A percentile compares a stretch with the other conserved stretches of the same genome.
phyloP scores from a whole-genome alignment of 352 stramenopile genomes.

The Phytopythium sindhum region DNA sequence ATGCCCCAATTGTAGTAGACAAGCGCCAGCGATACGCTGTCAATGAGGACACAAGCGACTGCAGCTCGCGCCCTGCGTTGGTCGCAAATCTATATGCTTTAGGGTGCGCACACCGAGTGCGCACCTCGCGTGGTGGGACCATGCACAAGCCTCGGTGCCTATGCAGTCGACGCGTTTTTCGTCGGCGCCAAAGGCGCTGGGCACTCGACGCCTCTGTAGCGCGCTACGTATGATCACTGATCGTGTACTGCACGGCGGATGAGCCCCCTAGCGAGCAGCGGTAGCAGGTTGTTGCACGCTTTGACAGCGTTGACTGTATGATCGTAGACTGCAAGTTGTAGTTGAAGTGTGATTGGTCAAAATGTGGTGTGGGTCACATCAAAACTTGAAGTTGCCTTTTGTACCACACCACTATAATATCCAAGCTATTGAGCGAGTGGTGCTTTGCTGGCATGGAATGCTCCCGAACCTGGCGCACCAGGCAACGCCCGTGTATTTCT shows the following conservation, averaged over 20 bases:
- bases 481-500: neutral
- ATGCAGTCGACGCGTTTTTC: neutral
- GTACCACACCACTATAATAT: too few relatives aligned
- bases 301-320: too few relatives aligned
- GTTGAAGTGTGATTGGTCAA: neutral
- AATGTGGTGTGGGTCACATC: neutral
- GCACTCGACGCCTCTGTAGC: neutral
- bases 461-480: neutral
- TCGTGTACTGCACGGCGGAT: too few relatives aligned
- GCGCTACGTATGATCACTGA: neutral
- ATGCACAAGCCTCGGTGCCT: neutral
- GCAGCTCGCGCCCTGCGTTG: neutral
- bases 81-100: neutral
- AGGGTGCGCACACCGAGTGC: neutral
- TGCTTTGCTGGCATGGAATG: neutral
- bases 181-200: neutral
- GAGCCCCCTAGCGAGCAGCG: neutral
- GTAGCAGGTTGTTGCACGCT: too few relatives aligned
- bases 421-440: too few relatives aligned
- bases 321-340: neutral
- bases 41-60: neutral
- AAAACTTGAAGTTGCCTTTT: slow-evolving; percentile 3
- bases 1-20: too few relatives aligned
- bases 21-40: neutral
- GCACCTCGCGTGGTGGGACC: neutral